Evolutionary conservation across 768 basidiomycete genomes (phyloP).

Genomic region (Galerina sulciceps): DNA sequence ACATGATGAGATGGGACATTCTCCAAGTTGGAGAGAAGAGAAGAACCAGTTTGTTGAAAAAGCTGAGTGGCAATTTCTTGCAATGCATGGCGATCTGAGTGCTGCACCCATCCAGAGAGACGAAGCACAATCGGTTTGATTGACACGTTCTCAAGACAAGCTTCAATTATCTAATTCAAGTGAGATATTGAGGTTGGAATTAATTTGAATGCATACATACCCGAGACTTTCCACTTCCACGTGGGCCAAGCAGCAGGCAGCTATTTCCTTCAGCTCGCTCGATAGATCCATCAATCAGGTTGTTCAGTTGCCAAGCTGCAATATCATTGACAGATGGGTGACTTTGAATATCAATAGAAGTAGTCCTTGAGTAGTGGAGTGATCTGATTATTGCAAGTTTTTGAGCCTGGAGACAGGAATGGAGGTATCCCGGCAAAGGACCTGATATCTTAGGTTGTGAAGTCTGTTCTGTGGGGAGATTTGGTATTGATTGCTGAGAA

Average conservation of each 20-base stretch:
- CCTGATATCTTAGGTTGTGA: conserved; percentile 23
- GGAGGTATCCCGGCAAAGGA: conserved; percentile 25
- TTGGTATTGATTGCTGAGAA: background rate
- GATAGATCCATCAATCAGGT: conserved; percentile 75
- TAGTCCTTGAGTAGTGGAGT: conserved; percentile 34
- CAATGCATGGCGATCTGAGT: conserved; percentile 87
- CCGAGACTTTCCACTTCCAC: conserved; percentile 84
- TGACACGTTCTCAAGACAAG: conserved; percentile 51
- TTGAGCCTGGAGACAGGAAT: conserved; percentile 53
- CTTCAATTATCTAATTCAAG: conserved; percentile 58
- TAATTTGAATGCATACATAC: conserved; percentile 42
- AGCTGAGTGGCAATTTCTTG: conserved; percentile 91
- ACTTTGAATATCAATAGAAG: conserved; percentile 2
- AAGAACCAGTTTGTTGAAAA: conserved; percentile 71
- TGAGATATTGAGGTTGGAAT: background rate
- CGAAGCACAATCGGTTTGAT: conserved; percentile 72
- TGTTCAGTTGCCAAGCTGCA: conserved; percentile 60
- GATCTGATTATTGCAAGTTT: conserved; percentile 58
- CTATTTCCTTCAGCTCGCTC: conserved; percentile 91
- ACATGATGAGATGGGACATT: conserved; percentile 32
- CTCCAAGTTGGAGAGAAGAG: conserved; percentile 48
- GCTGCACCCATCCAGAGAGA: conserved; percentile 85
- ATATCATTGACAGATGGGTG: conserved; percentile 41
- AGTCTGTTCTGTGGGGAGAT: background rate
- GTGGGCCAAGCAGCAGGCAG: conserved; percentile 83